Percentiles rank a stretch among this genome's conserved stretches.
Evolutionary conservation across 257 asterid species (phyloP).

Genomic region (Solanum medicagineum): DNA sequence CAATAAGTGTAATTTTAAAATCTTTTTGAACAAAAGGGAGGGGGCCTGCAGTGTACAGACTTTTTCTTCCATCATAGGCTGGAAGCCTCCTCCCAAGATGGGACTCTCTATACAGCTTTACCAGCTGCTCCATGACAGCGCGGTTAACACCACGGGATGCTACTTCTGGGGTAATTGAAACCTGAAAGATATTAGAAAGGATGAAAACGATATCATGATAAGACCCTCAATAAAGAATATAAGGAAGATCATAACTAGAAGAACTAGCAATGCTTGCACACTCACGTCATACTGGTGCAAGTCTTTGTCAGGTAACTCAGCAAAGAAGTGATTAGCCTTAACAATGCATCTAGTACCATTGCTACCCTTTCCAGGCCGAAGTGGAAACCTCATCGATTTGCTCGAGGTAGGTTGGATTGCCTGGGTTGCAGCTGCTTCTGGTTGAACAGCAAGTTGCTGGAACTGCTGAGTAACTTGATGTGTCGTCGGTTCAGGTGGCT

Average conservation of each 20-base stretch:
- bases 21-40: constrained; percentile 66
- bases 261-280: not conserved
- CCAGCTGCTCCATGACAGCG: constrained; percentile 80
- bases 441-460: constrained; percentile 33
- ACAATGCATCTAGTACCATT: constrained; percentile 62
- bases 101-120: constrained; percentile 54
- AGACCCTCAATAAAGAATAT: not conserved
- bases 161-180: constrained; percentile 74
- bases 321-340: constrained; percentile 90
- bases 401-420: constrained; percentile 69
- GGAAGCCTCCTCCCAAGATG: constrained; percentile 86
- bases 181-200: constrained; percentile 26
- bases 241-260: not conserved
- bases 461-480: constrained; percentile 23
- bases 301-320: constrained; percentile 86
- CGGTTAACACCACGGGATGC: constrained; percentile 88
- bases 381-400: constrained; percentile 78
- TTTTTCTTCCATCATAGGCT: constrained; percentile 93
- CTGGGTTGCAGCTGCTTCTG: constrained; percentile 36
- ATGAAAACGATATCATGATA: not conserved
- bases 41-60: constrained; percentile 92
- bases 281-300: constrained; percentile 91
- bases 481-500: constrained; percentile 25
- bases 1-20: constrained; percentile 50
- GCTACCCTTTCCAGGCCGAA: constrained; percentile 83